Base-by-base conservation (phyloP, 192 early-diverging fungal genomes). In the Rhizophagus clarus region DNA sequence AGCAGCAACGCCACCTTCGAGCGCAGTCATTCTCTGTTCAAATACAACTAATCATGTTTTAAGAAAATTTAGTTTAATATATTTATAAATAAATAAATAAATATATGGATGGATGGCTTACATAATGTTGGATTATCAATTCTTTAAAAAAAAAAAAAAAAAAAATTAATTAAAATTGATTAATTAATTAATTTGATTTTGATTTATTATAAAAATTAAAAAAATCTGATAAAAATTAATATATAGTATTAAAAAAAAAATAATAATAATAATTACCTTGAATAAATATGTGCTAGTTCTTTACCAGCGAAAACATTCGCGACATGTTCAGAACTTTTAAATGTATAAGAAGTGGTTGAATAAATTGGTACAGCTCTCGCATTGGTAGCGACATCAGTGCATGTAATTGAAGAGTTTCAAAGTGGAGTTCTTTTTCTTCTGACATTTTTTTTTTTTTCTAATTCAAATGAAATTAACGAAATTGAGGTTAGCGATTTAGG, bases 321-420 rank as follows among this genome's bases (percentile, higher is more conserved):
- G 60, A 91, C 95, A 82, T 97, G 94, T 10, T 92, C 89, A 62
- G 93, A 88, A 81, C 83, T 88, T 77, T 97, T 91, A 85, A 98
- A 97, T 17, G 92, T 91, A 83, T 87, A 98, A 15, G 93, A 96
- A 15, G 94, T 87, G 0, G 96, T 94, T 1, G 95, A 94, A 84
- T 96, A 98, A 81, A 98, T 97, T 40, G 97, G 97, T 1, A 93
- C 91, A 5, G 96, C 97, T 15, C 95, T 89, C 14, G 96, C 88
- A 28, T 93, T 90, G 72, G 94, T 97, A 2, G 89, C 79, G 6
- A 88, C 31, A 75, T 91, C 87, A 72, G 84, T 31, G 96, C 95
- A 81, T 98, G 97, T n/a, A 98, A 84, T 85, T 97, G 96, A 37
- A 97, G 91, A 34, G 96, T 98, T 76, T 97, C 95, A 80, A 97